Conservation (phyloP, 2,329 filamentous ascomycete genomes). For the Diplocarpon mali region DNA sequence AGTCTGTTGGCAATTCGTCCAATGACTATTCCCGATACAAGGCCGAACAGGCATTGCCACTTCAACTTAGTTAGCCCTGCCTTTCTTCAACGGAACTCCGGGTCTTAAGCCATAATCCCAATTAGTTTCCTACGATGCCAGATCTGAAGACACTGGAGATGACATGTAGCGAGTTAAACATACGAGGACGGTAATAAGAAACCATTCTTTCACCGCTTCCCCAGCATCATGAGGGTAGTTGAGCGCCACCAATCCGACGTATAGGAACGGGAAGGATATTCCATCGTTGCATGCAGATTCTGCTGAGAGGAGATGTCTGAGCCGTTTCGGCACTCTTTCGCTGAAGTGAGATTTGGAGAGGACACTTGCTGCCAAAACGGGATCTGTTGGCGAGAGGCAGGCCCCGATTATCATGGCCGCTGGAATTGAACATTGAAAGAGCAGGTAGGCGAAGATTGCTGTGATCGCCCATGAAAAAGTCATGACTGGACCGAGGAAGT, state of each 20-base stretch:
- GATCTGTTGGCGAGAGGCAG: conserved; percentile 45
- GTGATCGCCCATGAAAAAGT: conserved; percentile 19
- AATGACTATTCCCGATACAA: conserved; percentile 35
- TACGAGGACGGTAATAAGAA: conserved; percentile 38
- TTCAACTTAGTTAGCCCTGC: too few species aligned
- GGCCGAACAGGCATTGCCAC: conserved; percentile 42
- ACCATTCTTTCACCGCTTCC: conserved; percentile 37
- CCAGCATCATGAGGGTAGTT: conserved; percentile 28
- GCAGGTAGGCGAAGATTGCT: conserved; percentile 19
- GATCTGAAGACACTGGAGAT: too few species aligned
- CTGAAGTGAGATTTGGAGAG: conserved; percentile 42
- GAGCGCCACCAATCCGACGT: conserved; percentile 37
- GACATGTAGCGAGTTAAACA: too few species aligned
- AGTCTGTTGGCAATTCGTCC: conserved; percentile 36
- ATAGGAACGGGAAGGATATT: conserved; percentile 44
- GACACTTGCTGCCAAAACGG: conserved; percentile 42
- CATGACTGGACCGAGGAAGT: conserved; percentile 22
- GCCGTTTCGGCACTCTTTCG: conserved; percentile 36
- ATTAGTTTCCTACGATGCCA: too few species aligned
- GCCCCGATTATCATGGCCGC: conserved; percentile 41
- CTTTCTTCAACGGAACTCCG: too few species aligned
- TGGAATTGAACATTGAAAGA: conserved; percentile 35
- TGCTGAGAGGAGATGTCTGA: conserved; percentile 40
- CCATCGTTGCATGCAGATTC: conserved; percentile 47
- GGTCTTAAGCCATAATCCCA: too few species aligned